Conservation (phyloP, 2,329 filamentous ascomycete genomes). For the Verticillium zaregamsianum region DNA sequence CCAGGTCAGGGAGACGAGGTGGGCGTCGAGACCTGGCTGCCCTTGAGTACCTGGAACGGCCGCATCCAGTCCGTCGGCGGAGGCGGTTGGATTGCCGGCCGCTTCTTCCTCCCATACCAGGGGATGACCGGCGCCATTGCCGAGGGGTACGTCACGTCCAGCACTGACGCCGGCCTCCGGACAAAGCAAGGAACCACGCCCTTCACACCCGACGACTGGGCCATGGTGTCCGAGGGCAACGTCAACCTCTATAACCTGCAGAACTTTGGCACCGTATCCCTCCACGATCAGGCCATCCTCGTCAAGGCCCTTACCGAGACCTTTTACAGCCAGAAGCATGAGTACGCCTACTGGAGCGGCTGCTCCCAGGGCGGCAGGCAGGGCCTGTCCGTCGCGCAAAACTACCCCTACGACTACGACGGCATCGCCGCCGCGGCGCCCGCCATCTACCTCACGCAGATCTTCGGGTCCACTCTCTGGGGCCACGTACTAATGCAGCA, state of each 20-base stretch:
- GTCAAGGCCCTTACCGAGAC: conserved; percentile 38
- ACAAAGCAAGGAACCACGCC: neutral
- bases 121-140: conserved; percentile 15
- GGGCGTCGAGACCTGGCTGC: conserved; percentile 9
- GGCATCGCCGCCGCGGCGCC: conserved; percentile 46
- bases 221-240: conserved; percentile 17
- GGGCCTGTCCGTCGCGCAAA: conserved; percentile 48
- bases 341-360: conserved; percentile 49
- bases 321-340: conserved; percentile 38
- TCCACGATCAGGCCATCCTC: conserved; percentile 29
- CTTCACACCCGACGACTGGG: neutral
- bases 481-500: conserved; percentile 1
- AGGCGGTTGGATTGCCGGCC: conserved; percentile 16
- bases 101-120: conserved; percentile 6
- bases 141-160: conserved; percentile 15
- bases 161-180: conserved; percentile 15
- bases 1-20: conserved; percentile 1
- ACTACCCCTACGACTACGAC: conserved; percentile 53
- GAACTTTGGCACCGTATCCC: conserved; percentile 19
- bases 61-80: conserved; percentile 12
- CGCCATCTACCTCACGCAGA: conserved; percentile 20
- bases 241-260: conserved; percentile 19
- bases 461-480: conserved; percentile 20
- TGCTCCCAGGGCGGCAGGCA: conserved; percentile 58
- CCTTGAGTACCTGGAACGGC: conserved; percentile 10